Conservation (phyloP, 768 basidiomycete genomes). For the Rhodotorula paludigena region DNA sequence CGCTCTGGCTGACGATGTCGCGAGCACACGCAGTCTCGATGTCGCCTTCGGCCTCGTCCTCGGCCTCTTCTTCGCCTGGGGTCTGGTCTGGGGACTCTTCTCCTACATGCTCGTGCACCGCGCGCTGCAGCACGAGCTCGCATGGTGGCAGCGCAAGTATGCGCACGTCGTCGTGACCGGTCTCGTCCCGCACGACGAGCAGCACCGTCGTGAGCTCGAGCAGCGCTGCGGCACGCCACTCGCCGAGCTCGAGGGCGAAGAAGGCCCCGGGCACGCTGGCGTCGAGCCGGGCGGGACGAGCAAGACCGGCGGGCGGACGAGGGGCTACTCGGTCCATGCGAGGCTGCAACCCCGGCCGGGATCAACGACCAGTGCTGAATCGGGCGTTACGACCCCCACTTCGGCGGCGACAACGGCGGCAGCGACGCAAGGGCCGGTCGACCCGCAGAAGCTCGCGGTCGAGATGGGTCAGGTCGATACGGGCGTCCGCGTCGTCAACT, state of each 20-base stretch:
- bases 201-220: no score
- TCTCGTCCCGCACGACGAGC: not conserved
- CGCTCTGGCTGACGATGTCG: no score
- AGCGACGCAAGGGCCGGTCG: no score
- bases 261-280: not conserved
- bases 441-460: no score
- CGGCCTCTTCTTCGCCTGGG: conserved; percentile 39
- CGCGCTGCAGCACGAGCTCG: conserved; percentile 1
- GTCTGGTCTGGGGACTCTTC: conserved; percentile 10
- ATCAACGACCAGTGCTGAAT: no score
- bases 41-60: conserved; percentile 37
- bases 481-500: no score
- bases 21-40: conserved; percentile 3
- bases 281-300: not conserved
- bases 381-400: no score
- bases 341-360: no score
- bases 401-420: no score
- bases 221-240: not conserved
- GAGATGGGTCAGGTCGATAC: no score
- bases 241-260: no score
- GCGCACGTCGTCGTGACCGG: not conserved
- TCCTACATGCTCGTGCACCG: conserved; percentile 14
- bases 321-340: not conserved
- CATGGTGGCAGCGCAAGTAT: conserved; percentile 23
- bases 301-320: not conserved